phyloP scores from a whole-genome alignment of 1,139 yeast genomes.

The Pichia cactophila region DNA sequence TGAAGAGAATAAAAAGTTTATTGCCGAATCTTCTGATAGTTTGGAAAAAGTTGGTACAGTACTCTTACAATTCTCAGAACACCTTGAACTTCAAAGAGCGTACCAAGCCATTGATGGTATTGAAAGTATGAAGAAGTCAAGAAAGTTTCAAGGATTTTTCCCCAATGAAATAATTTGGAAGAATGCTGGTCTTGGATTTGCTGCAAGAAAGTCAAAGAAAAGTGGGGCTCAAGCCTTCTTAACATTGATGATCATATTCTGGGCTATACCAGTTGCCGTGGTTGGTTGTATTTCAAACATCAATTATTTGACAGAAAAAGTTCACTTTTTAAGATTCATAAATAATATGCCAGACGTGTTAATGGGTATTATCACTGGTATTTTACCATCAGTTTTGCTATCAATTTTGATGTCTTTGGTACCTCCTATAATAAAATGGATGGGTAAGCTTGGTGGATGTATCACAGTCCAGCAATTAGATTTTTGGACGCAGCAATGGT shows the following conservation, averaged over 20 bases:
- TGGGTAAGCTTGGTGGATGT: constrained; percentile 64
- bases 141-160: constrained; percentile 43
- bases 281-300: constrained; percentile 91
- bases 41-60: constrained; percentile 57
- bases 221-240: constrained; percentile 36
- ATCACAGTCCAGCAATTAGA: constrained; percentile 61
- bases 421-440: constrained; percentile 59
- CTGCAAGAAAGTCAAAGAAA: constrained; percentile 36
- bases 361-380: constrained; percentile 77
- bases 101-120: constrained; percentile 58
- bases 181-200: constrained; percentile 45
- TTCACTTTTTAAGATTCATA: constrained; percentile 66
- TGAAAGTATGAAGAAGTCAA: constrained; percentile 36
- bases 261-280: constrained; percentile 94
- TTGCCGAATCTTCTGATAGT: constrained; percentile 29
- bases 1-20: constrained; percentile 44
- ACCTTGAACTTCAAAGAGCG: constrained; percentile 86
- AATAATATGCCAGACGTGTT: constrained; percentile 57
- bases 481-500: constrained; percentile 65
- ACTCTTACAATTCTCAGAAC: constrained; percentile 79
- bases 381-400: constrained; percentile 77
- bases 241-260: constrained; percentile 59
- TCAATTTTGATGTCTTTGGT: constrained; percentile 75
- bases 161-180: constrained; percentile 85
- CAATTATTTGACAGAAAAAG: constrained; percentile 56